These are phyloP conservation scores for Scleromitrula shiraiana DNA, from an alignment of 2,329 filamentous ascomycete species.

Conservation along the genomic window DNA sequence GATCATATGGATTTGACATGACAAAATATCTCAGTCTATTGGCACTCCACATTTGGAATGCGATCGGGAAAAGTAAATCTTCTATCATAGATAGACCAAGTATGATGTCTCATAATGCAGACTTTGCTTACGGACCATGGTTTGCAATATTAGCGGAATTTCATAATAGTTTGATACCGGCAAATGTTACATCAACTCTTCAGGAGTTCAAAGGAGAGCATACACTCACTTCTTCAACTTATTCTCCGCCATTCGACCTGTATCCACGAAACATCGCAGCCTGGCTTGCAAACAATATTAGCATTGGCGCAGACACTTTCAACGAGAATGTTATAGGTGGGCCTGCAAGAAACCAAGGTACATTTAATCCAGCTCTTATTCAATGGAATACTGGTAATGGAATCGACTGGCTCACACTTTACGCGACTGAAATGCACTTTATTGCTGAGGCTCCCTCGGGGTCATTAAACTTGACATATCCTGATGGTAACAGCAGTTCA, in stretches of 20 bases:
- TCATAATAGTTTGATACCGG: slow-evolving; percentile 40
- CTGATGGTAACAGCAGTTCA: slow-evolving; percentile 40
- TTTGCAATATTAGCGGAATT: slow-evolving; percentile 45
- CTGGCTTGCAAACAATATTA: slow-evolving; percentile 48
- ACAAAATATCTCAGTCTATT: slow-evolving; percentile 52
- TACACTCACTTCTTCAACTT: slow-evolving; percentile 43
- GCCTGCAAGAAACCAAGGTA: slow-evolving; percentile 39
- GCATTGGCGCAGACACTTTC: slow-evolving; percentile 53
- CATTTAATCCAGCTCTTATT: slow-evolving; percentile 52
- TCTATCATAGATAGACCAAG: slow-evolving; percentile 19
- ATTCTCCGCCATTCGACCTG: slow-evolving; percentile 50
- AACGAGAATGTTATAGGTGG: slow-evolving; percentile 49
- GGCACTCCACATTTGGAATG: slow-evolving; percentile 49
- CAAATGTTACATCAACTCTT: slow-evolving; percentile 33
- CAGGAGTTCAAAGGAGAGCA: slow-evolving; percentile 44
- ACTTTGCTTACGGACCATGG: slow-evolving; percentile 50
- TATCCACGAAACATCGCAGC: slow-evolving; percentile 50
- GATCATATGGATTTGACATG: slow-evolving; percentile 57
- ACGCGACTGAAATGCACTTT: slow-evolving; percentile 33
- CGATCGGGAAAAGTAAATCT: slow-evolving; percentile 39
- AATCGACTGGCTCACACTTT: slow-evolving; percentile 28
- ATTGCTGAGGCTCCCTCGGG: slow-evolving; percentile 35
- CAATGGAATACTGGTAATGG: slow-evolving; percentile 45
- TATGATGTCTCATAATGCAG: slow-evolving; percentile 47
- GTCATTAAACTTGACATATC: slow-evolving; percentile 44